Conservation (phyloP, 352 stramenopile species). For the Pythium phragmiticola region DNA sequence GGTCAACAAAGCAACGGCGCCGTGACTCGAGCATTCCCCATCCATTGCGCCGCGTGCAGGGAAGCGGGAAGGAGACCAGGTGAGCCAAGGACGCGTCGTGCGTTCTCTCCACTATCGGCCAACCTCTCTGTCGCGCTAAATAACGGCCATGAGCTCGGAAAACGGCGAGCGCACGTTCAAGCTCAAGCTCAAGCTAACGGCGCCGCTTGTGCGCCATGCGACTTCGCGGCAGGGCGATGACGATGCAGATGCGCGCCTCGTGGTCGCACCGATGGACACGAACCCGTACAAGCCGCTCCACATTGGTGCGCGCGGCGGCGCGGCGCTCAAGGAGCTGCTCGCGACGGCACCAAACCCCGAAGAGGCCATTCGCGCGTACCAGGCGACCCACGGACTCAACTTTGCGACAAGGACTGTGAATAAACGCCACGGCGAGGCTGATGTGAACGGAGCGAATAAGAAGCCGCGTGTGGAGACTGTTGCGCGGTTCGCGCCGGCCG, state of each 20-base stretch:
- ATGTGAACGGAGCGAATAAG: slow-evolving; percentile 14
- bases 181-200: slow-evolving; percentile 67
- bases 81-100: not conserved
- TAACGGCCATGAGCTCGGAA: slow-evolving; percentile 33
- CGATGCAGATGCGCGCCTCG: slow-evolving; percentile 14
- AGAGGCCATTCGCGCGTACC: slow-evolving; percentile 80
- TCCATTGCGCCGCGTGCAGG: not conserved
- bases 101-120: not conserved
- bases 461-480: slow-evolving; percentile 18
- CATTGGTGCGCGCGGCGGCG: slow-evolving; percentile 69
- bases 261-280: slow-evolving; percentile 25
- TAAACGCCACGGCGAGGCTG: slow-evolving; percentile 2
- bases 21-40: not conserved
- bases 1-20: not conserved
- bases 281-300: slow-evolving; percentile 43
- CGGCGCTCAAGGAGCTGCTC: slow-evolving; percentile 78
- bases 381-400: slow-evolving; percentile 57
- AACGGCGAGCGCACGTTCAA: slow-evolving; percentile 27
- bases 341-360: slow-evolving; percentile 83
- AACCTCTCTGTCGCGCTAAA: not conserved
- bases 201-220: slow-evolving; percentile 19
- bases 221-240: slow-evolving; percentile 21
- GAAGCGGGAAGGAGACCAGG: not conserved
- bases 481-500: slow-evolving; percentile 40
- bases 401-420: slow-evolving; percentile 29